These are phyloP conservation scores for Zostera marina DNA, from an alignment of 116 monocot genomes.

Conservation along the genomic window DNA sequence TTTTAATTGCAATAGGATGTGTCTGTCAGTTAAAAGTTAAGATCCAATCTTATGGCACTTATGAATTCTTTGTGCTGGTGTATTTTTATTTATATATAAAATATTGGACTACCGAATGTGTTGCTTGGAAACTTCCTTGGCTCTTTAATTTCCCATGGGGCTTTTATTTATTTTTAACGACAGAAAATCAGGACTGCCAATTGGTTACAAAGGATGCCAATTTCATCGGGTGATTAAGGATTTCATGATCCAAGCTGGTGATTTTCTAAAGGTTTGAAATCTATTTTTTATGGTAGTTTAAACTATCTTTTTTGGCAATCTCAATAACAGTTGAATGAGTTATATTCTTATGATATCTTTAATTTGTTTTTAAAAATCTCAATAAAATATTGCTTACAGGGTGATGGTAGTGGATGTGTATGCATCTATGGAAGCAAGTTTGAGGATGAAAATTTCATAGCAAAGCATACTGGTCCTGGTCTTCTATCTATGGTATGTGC, in stretches of 20 bases:
- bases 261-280: constrained; percentile 73
- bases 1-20: too few relatives aligned
- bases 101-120: too few relatives aligned
- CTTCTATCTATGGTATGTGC: constrained; percentile 86
- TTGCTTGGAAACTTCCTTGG: too few relatives aligned
- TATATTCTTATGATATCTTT: too few relatives aligned
- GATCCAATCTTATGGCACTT: too few relatives aligned
- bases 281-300: background rate
- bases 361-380: background rate
- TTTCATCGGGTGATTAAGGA: constrained; percentile 98
- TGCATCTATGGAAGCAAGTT: constrained; percentile 93
- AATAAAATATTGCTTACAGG: constrained; percentile 25
- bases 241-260: constrained; percentile 95
- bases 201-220: constrained; percentile 87
- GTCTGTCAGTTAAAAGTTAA: too few relatives aligned
- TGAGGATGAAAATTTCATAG: constrained; percentile 96
- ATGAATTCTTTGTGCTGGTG: too few relatives aligned
- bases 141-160: too few relatives aligned
- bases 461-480: constrained; percentile 97
- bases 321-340: background rate
- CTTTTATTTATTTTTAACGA: background rate
- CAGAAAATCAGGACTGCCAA: constrained; percentile 66
- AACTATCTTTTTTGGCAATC: background rate
- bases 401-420: constrained; percentile 92
- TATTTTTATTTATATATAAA: too few relatives aligned